Base-by-base conservation (phyloP, 2,329 filamentous ascomycete genomes). In the Penicillium sp. region DNA sequence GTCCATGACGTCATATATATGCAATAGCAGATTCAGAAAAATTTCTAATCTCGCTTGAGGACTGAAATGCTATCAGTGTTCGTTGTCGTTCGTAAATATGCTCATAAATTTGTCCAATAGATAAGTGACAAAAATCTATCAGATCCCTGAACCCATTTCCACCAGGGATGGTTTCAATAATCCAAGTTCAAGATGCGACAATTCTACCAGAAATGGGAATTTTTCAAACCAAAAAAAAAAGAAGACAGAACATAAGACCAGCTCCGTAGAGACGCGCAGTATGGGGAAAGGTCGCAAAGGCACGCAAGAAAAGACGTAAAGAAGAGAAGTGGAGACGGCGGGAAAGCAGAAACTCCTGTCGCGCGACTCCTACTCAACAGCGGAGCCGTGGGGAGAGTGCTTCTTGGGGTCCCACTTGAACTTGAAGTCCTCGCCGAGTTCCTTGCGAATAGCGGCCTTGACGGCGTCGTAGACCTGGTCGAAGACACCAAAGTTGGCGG, bases 401-500 rank as follows among this genome's bases (percentile, higher is more conserved):
- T 91, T 91, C 67, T 82, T 82, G 74, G 89, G 87, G 69, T 88
- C 85, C 77, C 89, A 92, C 77, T 86, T 83, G 76, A 90, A 88
- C 80, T 86, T 85, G 80, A 92, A 92, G 67, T 91, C 88, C 47
- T 86, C 71, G 14, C 89, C 89, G 4, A 92, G 76, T 78, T 92
- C 82, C 79, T 90, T 90, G 69, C 81, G 81, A 63, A 91, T 80
- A 5, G 88, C 88, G 1, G 86, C 79, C 76, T 86, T 82, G 56
- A 92, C 87, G 0, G 89, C 89, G 64, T 90, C 88, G 48, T 90
- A 80, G 14, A 92, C 89, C 70, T 91, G 90, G 60, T 80, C 75
- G 78, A 92, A 92, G 43, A 92, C 88, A 63, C 89, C 89, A 71
- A 91, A 91, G 78, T 83, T 89, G 71, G 89, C 89, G 1, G 89